These are phyloP conservation scores for Naganishia antarctica DNA, from an alignment of 768 basidiomycete species.

Conservation along the genomic window DNA sequence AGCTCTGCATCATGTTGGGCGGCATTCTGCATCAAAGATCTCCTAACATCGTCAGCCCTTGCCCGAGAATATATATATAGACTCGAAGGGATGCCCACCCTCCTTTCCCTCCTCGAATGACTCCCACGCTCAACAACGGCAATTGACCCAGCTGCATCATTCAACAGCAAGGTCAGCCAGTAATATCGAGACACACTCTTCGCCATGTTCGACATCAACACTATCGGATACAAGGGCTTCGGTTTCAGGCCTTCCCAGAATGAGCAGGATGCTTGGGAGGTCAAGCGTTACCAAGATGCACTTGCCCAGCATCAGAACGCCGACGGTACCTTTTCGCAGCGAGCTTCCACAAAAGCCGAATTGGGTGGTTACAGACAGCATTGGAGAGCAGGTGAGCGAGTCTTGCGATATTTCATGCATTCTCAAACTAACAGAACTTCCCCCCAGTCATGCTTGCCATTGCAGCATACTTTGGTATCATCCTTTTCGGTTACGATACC, in stretches of 20 bases:
- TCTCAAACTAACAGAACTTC: background rate
- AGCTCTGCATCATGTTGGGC: no score
- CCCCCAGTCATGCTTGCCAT: slow-evolving; percentile 27
- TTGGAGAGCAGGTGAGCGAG: slow-evolving; percentile 4
- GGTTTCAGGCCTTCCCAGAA: slow-evolving; percentile 23
- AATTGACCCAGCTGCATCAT: no score
- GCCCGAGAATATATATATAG: no score
- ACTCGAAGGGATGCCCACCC: no score
- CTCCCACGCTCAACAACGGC: no score
- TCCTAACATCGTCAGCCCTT: no score
- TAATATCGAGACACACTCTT: background rate
- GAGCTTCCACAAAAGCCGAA: slow-evolving; percentile 9
- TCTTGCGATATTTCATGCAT: background rate
- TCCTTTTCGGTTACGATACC: slow-evolving; percentile 47
- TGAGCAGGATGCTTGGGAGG: slow-evolving; percentile 29
- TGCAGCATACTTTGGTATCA: slow-evolving; percentile 31
- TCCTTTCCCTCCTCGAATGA: no score
- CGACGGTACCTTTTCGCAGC: slow-evolving; percentile 14
- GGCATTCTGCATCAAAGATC: no score
- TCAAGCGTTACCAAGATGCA: slow-evolving; percentile 24
- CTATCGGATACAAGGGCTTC: slow-evolving; percentile 4
- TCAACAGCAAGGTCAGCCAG: background rate
- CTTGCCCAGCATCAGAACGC: slow-evolving; percentile 11
- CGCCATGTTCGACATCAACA: slow-evolving; percentile 21
- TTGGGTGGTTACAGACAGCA: slow-evolving; percentile 25